These are phyloP conservation scores for Fusarium piperis DNA, from an alignment of 2,329 filamentous ascomycete species.

Conservation along the genomic window DNA sequence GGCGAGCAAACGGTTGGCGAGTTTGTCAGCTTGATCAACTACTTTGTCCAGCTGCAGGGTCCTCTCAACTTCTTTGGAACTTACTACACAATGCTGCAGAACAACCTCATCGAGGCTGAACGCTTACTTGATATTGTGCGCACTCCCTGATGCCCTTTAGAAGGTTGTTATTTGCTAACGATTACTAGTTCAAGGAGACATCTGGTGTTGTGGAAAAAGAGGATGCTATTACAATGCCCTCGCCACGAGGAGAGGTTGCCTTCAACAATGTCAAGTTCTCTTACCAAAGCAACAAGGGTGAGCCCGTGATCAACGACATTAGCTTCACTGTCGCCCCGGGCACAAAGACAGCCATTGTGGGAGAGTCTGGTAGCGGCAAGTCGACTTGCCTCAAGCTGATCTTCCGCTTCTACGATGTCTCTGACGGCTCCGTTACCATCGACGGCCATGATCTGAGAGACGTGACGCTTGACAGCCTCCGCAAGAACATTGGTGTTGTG, in stretches of 20 bases:
- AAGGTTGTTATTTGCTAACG: conserved; percentile 17
- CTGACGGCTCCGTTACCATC: conserved; percentile 56
- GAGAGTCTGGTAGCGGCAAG: conserved; percentile 58
- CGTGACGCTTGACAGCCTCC: conserved; percentile 52
- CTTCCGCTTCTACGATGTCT: conserved; percentile 62
- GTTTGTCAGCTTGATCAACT: conserved; percentile 66
- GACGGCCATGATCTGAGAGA: conserved; percentile 57
- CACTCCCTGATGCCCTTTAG: accelerated
- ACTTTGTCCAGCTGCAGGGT: conserved; percentile 69
- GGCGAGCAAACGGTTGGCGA: conserved; percentile 63
- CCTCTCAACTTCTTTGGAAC: conserved; percentile 70
- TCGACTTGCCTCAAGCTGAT: conserved; percentile 60
- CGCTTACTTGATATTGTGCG: conserved; percentile 55
- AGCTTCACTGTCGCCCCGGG: conserved; percentile 55
- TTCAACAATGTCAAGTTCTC: conserved; percentile 57
- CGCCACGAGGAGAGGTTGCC: conserved; percentile 49
- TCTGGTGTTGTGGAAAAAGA: conserved; percentile 55
- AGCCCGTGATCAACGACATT: conserved; percentile 52
- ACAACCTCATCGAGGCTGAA: conserved; percentile 58
- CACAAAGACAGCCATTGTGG: conserved; percentile 57
- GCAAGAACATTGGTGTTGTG: conserved; percentile 55
- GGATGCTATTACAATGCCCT: conserved; percentile 47
- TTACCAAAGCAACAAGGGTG: conserved; percentile 51
- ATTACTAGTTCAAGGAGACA: conserved; percentile 53
- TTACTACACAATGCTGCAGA: conserved; percentile 58